Conservation (phyloP, 371 early-diverging fungal genomes). For the Conidiobolus incongruus region DNA sequence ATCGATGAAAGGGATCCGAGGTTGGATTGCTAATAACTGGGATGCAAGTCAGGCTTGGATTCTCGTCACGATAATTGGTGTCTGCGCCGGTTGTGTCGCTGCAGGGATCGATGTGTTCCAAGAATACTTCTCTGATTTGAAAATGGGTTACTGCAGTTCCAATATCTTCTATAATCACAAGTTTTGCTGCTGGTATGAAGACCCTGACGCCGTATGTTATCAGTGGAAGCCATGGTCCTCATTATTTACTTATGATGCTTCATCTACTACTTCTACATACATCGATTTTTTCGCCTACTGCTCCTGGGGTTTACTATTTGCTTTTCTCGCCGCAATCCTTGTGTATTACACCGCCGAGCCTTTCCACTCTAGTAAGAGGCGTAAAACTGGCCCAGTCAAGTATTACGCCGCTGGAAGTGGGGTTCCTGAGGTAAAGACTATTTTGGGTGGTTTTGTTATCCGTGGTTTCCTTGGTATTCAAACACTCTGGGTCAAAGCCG, state of each 20-base stretch:
- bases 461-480: constrained; percentile 65
- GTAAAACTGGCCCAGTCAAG: neutral
- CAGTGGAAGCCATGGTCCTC: constrained; percentile 15
- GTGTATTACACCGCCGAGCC: constrained; percentile 1
- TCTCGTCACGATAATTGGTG: constrained; percentile 53
- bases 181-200: constrained; percentile 78
- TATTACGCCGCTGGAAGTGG: constrained; percentile 77
- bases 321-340: constrained; percentile 5
- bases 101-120: constrained; percentile 67
- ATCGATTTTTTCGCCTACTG: constrained; percentile 1
- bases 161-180: constrained; percentile 82
- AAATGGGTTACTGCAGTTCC: constrained; percentile 60
- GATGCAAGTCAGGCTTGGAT: constrained; percentile 77
- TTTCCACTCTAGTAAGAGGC: neutral
- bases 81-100: constrained; percentile 55
- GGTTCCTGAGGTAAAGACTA: constrained; percentile 87
- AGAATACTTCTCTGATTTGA: constrained; percentile 63
- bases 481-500: constrained; percentile 64
- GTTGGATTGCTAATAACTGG: constrained; percentile 26
- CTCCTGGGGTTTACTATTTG: constrained; percentile 9
- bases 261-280: neutral
- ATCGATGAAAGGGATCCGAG: constrained; percentile 16
- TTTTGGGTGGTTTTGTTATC: constrained; percentile 81
- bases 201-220: constrained; percentile 13
- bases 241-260: too few relatives aligned